Evolutionary conservation across 1,284 basidiomycete species (phyloP), one percentile per base, ranked within the genome.

Genomic region (Cryptococcus sp.): DNA sequence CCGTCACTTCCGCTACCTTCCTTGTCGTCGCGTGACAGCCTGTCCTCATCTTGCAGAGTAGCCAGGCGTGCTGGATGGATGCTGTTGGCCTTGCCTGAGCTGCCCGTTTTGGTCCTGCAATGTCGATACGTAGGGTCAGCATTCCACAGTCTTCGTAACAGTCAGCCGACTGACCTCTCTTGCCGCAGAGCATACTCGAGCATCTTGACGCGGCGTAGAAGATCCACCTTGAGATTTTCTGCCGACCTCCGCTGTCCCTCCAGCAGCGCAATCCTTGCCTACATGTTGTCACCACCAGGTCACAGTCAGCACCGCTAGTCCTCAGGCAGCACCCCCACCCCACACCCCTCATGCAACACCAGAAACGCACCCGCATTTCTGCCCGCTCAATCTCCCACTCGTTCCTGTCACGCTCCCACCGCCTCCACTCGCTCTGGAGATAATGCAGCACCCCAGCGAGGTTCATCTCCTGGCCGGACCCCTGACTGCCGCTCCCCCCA

Each of bases 371-470:
- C 82, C 94, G 84, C 92, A 98, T 96, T 79, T 98, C 95, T 37
- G 96, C 95, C 66, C 95, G 82, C 79, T 98, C 95, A 70, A 99
- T 99, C 82, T 98, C 95, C 95, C 94, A 98, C 78, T 98, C 94
- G 76, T 99, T 98, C 69, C 95, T 84, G 79, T 98, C 94, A 74
- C 91, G 87, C 76, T 98, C 94, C 73, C 92, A 94, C 59, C 91
- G 83, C 61, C 96, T 83, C 91, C 94, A 98, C 82, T 98, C 96
- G 52, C 90, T 91, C 79, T 99, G 96, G 48, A 98, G 83, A 77
- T 93, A 98, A 79, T 98, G 95, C 58, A 99, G 82, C 56, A 98
- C 92, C 71, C 87, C 90, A 9, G 94, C 93, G 57, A 98, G 86
- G 44, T 89, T 95, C 78, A 89, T 91, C 78, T 92, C 89, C 73